A percentile compares a stretch with the other conserved stretches of the same genome.
phyloP scores from a whole-genome alignment of 2,329 filamentous ascomycete species.

The Ramularia endophylla region DNA sequence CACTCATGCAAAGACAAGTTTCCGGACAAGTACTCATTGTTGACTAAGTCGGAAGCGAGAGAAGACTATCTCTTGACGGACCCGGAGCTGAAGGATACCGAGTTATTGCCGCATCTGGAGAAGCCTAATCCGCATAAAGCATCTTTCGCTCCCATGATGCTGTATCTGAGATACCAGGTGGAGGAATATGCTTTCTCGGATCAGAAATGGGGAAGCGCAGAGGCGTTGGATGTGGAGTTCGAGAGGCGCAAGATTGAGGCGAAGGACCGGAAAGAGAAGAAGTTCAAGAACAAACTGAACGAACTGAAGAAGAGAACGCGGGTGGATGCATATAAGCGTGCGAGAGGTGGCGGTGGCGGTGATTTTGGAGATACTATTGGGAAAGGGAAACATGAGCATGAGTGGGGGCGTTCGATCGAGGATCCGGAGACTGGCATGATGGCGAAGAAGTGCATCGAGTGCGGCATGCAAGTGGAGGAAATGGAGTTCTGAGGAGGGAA shows the following conservation, averaged over 20 bases:
- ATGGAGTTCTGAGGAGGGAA: conserved; percentile 49
- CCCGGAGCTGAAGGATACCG: conserved; percentile 82
- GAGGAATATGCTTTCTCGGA: conserved; percentile 82
- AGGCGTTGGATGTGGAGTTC: conserved; percentile 83
- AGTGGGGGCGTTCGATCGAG: conserved; percentile 62
- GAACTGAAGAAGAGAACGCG: conserved; percentile 91
- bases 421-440: conserved; percentile 64
- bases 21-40: conserved; percentile 87
- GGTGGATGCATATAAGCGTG: conserved; percentile 80
- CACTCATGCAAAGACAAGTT: conserved; percentile 77
- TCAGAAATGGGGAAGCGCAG: conserved; percentile 84
- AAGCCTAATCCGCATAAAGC: conserved; percentile 92
- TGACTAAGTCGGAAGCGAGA: conserved; percentile 94
- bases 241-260: conserved; percentile 70
- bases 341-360: conserved; percentile 49
- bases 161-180: conserved; percentile 88
- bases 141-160: conserved; percentile 98
- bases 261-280: conserved; percentile 80
- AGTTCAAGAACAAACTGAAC: conserved; percentile 82
- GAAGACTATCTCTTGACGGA: conserved; percentile 96
- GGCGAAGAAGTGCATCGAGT: conserved; percentile 66
- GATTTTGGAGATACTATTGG: conserved; percentile 70
- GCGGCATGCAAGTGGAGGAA: conserved; percentile 63
- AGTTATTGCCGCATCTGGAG: conserved; percentile 79
- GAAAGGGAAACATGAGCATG: conserved; percentile 74